Evolutionary conservation across 371 early-diverging fungal species (phyloP).

Genomic region (Coemansia sp.): DNA sequence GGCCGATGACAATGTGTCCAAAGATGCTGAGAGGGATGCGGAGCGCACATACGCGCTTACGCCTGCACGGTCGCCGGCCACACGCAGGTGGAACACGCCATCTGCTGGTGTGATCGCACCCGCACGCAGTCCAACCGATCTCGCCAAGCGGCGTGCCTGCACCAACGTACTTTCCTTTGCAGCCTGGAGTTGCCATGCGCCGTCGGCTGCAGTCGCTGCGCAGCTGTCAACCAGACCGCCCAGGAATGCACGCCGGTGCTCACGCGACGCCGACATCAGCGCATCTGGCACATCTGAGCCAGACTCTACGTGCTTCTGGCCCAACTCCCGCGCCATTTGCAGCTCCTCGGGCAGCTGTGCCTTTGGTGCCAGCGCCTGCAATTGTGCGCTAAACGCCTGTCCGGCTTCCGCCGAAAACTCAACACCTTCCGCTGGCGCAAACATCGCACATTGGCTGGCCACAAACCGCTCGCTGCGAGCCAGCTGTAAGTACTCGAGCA

Average conservation of each 20-base stretch:
- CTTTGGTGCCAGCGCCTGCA: constrained; percentile 10
- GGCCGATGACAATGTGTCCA: neutral
- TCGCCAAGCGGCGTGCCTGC: constrained; percentile 25
- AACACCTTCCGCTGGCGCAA: constrained; percentile 27
- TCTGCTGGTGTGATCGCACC: constrained; percentile 9
- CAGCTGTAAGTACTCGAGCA: constrained; percentile 38
- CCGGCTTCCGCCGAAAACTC: constrained; percentile 32
- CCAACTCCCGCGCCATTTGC: constrained; percentile 18
- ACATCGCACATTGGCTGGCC: constrained; percentile 30
- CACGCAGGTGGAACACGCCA: neutral
- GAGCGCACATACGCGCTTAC: constrained; percentile 12
- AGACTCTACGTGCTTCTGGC: constrained; percentile 20
- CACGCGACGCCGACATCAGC: constrained; percentile 20
- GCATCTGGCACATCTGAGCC: constrained; percentile 16
- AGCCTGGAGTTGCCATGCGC: constrained; percentile 15
- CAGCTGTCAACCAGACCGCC: constrained; percentile 23
- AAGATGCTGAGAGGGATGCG: constrained; percentile 4
- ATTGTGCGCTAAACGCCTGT: constrained; percentile 12
- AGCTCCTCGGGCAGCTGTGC: constrained; percentile 14
- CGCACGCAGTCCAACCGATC: constrained; percentile 31
- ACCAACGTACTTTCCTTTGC: constrained; percentile 2
- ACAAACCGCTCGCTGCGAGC: constrained; percentile 11
- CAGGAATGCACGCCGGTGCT: constrained; percentile 28
- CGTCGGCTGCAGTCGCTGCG: neutral
- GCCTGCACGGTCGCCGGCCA: neutral